A percentile compares a stretch with the other conserved stretches of the same genome.
Conservation (phyloP, 2,329 filamentous ascomycete species). For the Arthrobotrys conoides region DNA sequence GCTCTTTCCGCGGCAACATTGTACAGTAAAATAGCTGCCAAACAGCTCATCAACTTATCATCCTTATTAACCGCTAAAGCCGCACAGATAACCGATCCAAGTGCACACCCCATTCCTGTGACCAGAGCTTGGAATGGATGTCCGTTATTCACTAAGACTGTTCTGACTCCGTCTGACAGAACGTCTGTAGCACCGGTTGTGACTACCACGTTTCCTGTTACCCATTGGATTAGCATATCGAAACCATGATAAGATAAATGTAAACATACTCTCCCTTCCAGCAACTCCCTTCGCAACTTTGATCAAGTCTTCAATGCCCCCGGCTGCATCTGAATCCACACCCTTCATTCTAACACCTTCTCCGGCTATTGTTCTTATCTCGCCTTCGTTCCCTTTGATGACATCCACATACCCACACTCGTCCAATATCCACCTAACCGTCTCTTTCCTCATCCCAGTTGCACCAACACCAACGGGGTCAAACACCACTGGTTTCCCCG, state of each 20-base stretch:
- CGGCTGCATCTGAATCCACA: slow-evolving; percentile 78
- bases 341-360: slow-evolving; percentile 79
- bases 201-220: slow-evolving; percentile 76
- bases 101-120: slow-evolving; percentile 83
- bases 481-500: slow-evolving; percentile 81
- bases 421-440: slow-evolving; percentile 79
- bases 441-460: slow-evolving; percentile 79
- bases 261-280: slow-evolving; percentile 72
- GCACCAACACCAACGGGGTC: slow-evolving; percentile 94
- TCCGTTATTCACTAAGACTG: slow-evolving; percentile 81
- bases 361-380: slow-evolving; percentile 81
- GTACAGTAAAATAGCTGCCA: slow-evolving; percentile 82
- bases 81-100: slow-evolving; percentile 85
- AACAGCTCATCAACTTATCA: slow-evolving; percentile 79
- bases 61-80: slow-evolving; percentile 75
- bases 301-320: slow-evolving; percentile 74
- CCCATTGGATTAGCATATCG: neutral
- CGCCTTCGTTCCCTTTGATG: slow-evolving; percentile 94
- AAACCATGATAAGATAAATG: neutral
- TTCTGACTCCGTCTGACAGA: slow-evolving; percentile 79
- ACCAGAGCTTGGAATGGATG: slow-evolving; percentile 78
- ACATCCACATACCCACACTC: slow-evolving; percentile 81
- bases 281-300: slow-evolving; percentile 78
- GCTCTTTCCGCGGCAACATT: slow-evolving; percentile 76
- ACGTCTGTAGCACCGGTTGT: slow-evolving; percentile 86